Conservation (phyloP, 352 stramenopile species). For the Pythium vanterpoolii region DNA sequence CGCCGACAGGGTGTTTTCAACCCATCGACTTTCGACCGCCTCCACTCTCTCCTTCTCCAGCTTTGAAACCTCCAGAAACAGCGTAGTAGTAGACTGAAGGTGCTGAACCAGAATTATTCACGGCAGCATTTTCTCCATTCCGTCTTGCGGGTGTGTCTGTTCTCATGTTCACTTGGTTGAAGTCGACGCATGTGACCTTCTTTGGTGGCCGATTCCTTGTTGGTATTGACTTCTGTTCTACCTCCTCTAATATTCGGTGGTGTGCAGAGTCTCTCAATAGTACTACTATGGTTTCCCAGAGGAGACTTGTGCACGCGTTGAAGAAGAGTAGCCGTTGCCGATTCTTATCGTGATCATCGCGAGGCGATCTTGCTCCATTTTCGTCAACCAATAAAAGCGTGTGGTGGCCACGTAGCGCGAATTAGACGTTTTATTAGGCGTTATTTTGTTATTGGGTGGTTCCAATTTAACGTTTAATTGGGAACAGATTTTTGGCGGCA, state of each 20-base stretch:
- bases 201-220: not conserved
- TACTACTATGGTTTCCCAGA: not conserved
- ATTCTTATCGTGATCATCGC: slow-evolving; percentile 11
- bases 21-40: slow-evolving; percentile 14
- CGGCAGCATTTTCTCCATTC: slow-evolving; percentile 10
- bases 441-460: too few relatives aligned
- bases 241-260: not conserved
- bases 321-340: not conserved
- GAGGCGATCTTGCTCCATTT: slow-evolving; percentile 8
- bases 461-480: slow-evolving; percentile 27
- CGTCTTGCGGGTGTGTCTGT: not conserved
- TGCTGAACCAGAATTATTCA: slow-evolving; percentile 21
- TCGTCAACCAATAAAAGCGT: not conserved
- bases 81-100: slow-evolving; percentile 30
- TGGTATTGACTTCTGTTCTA: not conserved
- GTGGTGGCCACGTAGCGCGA: slow-evolving; percentile 20
- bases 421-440: not conserved
- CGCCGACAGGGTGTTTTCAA: slow-evolving; percentile 8
- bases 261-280: not conserved
- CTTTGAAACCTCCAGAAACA: slow-evolving; percentile 25
- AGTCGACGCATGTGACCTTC: not conserved
- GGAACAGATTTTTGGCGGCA: slow-evolving; percentile 6
- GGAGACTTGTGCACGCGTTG: not conserved
- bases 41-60: slow-evolving; percentile 13
- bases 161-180: not conserved